Base-by-base conservation (phyloP, 768 basidiomycete species). In the Russula earlei region DNA sequence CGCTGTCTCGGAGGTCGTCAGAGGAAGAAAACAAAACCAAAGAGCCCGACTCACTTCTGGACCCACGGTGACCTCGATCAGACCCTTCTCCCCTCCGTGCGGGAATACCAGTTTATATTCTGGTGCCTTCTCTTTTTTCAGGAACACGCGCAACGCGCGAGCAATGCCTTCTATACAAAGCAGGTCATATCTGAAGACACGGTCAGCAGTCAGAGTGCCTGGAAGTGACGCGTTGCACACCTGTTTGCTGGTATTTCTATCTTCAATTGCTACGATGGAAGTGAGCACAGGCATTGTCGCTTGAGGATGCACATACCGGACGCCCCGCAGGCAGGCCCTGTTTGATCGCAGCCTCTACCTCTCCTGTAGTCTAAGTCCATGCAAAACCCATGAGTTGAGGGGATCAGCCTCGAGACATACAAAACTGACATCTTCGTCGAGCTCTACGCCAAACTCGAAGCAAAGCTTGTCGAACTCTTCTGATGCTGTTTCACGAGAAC, bases 221-320 rank as follows among this genome's bases (percentile, higher is more conserved):
- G 27, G 5, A 24, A 20, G 15, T n/a, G 43, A 36, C 36, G 52
- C 46, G 42, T 10, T 15, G 50, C 64, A 24, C 22, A 82, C 92
- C 93, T 84, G 70, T 99, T 99, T n/a, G 96, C 96, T 43, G 96
- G 94, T 42, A 97, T 80, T 71, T 99, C 96, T 64, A 99, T 96
- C 78, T 98, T 99, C 64, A 99, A 75, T 89, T 96, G 91, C 85
- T 97, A 65, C 17, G 61, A 59, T 36, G 33, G 51, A 64, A 55
- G 49, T 55, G 33, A 62, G 46, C 52, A 36, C 3, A 51, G 31
- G 6, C 11, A 20, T 24, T 19, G 45, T 25, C 11, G 47, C 51
- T 61, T 38, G 25, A 24, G 41, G 50, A 19, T 27, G 42, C 27
- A 67, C 79, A 65, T 65, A 91, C 90, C 17, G 91, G 89, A 63